Base-by-base conservation (phyloP, 345 rosid species). In the Anastatica hierochuntica region DNA sequence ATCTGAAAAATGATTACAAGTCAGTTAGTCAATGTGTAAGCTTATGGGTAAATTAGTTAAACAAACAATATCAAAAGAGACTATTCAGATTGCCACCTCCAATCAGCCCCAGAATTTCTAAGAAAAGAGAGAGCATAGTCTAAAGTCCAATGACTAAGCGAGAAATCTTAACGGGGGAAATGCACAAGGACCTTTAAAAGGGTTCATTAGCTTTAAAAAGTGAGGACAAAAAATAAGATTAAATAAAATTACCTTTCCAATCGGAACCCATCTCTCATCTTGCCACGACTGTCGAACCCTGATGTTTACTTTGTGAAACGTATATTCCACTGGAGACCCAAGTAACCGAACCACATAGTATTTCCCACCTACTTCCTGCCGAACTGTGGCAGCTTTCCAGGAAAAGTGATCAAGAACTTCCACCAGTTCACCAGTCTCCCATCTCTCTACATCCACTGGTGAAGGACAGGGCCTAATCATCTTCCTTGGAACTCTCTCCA, bases 381-480 rank as follows among this genome's bases (percentile, higher is more conserved):
- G 27, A 8, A 85, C 63, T 3, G 64, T 68, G 26, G 95, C 84
- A 43, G 70, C 66, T 72, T 75, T 80, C 95, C 95, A 85, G 18
- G 73, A 74, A 27, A 57, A 44, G 52, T 73, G 55, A 46, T 78
- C 76, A 60, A 76, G 66, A 39, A 71, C 83, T 73, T 85, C 95
- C 1, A 82, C 78, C 18, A 82, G 10, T 35, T 80, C 79, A 67
- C 95, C 90, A 23, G 72, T 18, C 23, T 60, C 78, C 85, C 82
- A 85, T 43, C 56, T 33, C 31, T 38, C 74, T 7, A 33, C 63
- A 56, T 37, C 71, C n/a, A 77, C 61, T 26, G 71, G 80, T 0
- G 89, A 86, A 17, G 89, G 89, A 57, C 77, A 70, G 8, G 95
- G 95, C 70, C 95, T 78, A 18, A 79, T 74, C 9, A 43, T 67